A percentile compares a stretch with the other conserved stretches of the same genome.
Evolutionary conservation across 2,329 filamentous ascomycete genomes (phyloP).

Genomic region (Cladosporium austrohemisphaericum): DNA sequence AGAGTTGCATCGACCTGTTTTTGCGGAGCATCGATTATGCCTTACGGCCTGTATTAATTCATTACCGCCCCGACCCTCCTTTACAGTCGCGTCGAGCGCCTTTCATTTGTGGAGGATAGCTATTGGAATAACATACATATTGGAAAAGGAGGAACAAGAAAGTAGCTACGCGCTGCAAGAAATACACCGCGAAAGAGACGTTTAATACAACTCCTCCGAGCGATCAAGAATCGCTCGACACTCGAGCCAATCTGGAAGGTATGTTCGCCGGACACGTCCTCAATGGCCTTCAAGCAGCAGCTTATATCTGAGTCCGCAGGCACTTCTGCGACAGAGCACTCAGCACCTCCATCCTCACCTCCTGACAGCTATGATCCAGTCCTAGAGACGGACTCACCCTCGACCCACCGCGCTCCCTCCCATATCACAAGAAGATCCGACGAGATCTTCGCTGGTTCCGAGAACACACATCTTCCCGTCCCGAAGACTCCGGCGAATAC

Average conservation of each 20-base stretch:
- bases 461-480: constrained; percentile 5
- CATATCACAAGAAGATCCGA: neutral
- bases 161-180: neutral
- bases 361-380: constrained; percentile 12
- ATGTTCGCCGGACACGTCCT: neutral
- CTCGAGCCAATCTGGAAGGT: constrained; percentile 11
- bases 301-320: neutral
- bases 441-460: neutral
- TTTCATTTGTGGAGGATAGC: constrained; percentile 12
- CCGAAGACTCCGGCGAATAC: constrained; percentile 7
- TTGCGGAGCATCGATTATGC: constrained; percentile 10
- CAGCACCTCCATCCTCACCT: constrained; percentile 6
- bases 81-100: constrained; percentile 7
- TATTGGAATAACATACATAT: neutral
- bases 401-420: constrained; percentile 2
- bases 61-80: constrained; percentile 2
- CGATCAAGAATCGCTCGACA: constrained; percentile 12
- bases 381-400: constrained; percentile 5
- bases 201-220: constrained; percentile 1
- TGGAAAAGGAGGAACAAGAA: neutral
- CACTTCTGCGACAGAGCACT: neutral
- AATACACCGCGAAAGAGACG: neutral
- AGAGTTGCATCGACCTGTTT: constrained; percentile 7
- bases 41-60: constrained; percentile 5
- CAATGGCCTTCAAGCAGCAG: neutral